phyloP scores from a whole-genome alignment of 169 alveolate genomes.

The Neospora caninum region DNA sequence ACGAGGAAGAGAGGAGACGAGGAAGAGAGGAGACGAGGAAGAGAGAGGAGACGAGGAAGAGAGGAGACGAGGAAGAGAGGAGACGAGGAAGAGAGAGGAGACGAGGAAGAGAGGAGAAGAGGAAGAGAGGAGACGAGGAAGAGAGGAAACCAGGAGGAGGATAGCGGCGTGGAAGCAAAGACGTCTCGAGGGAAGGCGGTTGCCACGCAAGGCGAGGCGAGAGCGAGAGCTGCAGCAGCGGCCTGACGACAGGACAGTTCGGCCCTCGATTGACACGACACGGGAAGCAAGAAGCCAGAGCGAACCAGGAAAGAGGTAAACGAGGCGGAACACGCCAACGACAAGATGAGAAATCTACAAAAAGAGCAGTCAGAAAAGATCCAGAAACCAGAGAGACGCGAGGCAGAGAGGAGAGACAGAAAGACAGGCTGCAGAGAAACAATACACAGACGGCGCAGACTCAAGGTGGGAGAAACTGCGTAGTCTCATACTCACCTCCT shows the following conservation, averaged over 20 bases:
- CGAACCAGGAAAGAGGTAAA: background rate
- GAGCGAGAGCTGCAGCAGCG: no score
- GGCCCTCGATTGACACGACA: no score
- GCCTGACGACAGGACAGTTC: no score
- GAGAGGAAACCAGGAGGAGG: background rate
- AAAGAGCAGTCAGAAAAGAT: no score
- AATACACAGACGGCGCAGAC: background rate
- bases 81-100: background rate
- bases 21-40: background rate
- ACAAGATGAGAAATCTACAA: background rate
- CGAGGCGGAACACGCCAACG: background rate
- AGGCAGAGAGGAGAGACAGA: background rate
- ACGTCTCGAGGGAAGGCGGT: background rate
- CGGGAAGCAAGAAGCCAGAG: no score
- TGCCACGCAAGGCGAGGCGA: no score
- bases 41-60: background rate
- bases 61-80: background rate
- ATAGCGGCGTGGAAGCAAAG: background rate
- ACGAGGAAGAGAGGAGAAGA: background rate
- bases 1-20: background rate
- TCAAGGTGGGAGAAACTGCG: background rate
- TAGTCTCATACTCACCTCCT: conserved; percentile 80
- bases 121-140: background rate
- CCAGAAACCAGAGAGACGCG: background rate
- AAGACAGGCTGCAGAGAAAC: background rate